Evolutionary conservation across 1,284 basidiomycete genomes (phyloP), one percentile per base, ranked within the genome.

Genomic region (Sporisorium exsertum): DNA sequence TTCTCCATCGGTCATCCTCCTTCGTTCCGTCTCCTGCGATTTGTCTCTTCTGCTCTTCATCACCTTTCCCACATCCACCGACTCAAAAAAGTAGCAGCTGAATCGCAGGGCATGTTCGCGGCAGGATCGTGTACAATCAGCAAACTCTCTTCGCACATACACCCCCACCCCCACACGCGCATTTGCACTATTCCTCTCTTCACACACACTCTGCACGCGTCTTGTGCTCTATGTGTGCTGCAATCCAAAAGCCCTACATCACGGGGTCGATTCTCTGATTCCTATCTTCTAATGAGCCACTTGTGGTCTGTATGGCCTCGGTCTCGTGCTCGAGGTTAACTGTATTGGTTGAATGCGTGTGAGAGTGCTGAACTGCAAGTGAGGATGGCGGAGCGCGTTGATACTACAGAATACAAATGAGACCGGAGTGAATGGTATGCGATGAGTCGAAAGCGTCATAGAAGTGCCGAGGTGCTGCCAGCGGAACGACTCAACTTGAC

Each of bases 121-220:
- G 46, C 24, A 47, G 69, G 60, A 59, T 64, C 63, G 58, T 75
- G 72, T 75, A 75, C 72, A 71, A 75, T 70, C 72, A 71, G 72
- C 67, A 71, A 65, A 32, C 37, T 47, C 46, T 35, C n/a, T 35
- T 42, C 57, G 46, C 55, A 58, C 66, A 54, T 51, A 58, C 56
- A 53, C 51, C 20, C 40, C 9, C 29, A 45, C 50, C 35, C 18
- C 37, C 18, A 35, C 35, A 27, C 52, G 33, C 64, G 51, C 29
- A 10, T 58, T 63, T 35, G 54, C 59, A 56, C 61, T 52, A 9
- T 37, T 51, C 27, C 49, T 58, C 52, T 43, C 51, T 43, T 56
- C 54, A 27, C 54, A 58, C 52, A 24, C 58, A 50, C 43, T 9
- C n/a, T 20, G 40, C 40, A 35, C 45, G 49, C 29, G 33, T n/a